Percentiles rank a stretch among this genome's conserved stretches.
phyloP scores from a whole-genome alignment of 371 early-diverging fungal genomes.

The Syncephalis fuscata region DNA sequence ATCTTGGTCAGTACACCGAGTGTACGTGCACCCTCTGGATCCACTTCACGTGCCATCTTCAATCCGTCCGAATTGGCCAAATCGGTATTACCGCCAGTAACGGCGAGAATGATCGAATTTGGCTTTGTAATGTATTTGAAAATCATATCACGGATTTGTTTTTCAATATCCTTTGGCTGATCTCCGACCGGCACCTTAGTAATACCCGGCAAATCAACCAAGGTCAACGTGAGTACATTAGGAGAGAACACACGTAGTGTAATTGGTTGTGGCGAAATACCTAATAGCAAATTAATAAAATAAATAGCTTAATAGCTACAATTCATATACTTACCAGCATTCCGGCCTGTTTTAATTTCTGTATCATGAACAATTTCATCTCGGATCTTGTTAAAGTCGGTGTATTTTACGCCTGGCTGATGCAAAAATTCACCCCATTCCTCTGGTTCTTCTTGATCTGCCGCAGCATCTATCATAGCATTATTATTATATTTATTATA shows the following conservation, averaged over 20 bases:
- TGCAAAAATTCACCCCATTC: constrained; percentile 97
- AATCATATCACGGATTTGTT: constrained; percentile 93
- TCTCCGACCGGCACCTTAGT: constrained; percentile 96
- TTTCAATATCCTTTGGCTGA: constrained; percentile 98
- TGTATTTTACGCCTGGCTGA: constrained; percentile 82
- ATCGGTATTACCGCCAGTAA: constrained; percentile 96
- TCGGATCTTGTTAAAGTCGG: constrained; percentile 84
- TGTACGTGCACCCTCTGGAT: constrained; percentile 95
- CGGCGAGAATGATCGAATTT: constrained; percentile 95
- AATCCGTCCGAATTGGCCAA: constrained; percentile 98
- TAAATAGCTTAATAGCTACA: neutral
- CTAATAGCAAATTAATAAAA: constrained; percentile 10
- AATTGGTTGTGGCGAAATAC: constrained; percentile 88
- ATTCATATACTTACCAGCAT: constrained; percentile 32
- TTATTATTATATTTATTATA: neutral
- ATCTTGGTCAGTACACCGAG: constrained; percentile 99
- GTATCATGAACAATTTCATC: constrained; percentile 89
- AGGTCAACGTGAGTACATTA: constrained; percentile 89
- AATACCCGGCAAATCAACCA: constrained; percentile 97
- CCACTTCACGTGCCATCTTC: constrained; percentile 90
- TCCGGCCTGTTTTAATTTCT: constrained; percentile 82
- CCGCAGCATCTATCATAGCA: neutral
- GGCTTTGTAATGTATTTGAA: constrained; percentile 86
- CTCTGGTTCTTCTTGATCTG: constrained; percentile 35
- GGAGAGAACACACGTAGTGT: constrained; percentile 90